Evolutionary conservation across 768 basidiomycete species (phyloP), one percentile per base, ranked within the genome.

Genomic region (Xerocomus potaroensis): DNA sequence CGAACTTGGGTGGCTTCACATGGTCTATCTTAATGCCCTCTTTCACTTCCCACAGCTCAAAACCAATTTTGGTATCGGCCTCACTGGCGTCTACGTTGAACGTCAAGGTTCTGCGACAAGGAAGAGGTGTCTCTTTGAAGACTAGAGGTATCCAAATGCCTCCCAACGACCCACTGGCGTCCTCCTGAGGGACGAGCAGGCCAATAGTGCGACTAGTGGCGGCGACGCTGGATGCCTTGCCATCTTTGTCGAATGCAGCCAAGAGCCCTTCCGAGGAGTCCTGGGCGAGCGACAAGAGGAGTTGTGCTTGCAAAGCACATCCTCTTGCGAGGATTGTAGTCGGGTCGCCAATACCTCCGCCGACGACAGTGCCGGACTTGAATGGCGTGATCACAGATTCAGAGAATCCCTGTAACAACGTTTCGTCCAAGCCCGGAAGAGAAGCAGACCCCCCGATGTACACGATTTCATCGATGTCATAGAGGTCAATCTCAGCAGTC

Each of bases 1-100:
- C 76, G 8, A 67, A 51, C 51, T 74, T 74, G 5, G 73, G 69
- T 3, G 71, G 71, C 41, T 69, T 71, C 19, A 78, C 68, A 57
- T 77, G 81, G 55, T 86, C 84, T 16, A 83, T 61, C 47, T 78
- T 76, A 50, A 88, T 72, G 2, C 75, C 75, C 57, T 89, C 87
- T 43, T 75, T 75, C 15, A 81, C 80, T 61, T 91, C 87, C 85
- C 86, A 88, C 22, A 91, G 67, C 63, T 91, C 89, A 43, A 84
- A 75, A 11, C 76, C 81, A 34, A 87, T 69, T 46, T 49, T 63
- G 12, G 43, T 43, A 12, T 41, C 55, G 59, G 69, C 33, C 56
- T 65, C 43, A 63, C 72, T 21, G 57, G 84, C 63, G 18, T 71
- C 73, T 21, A 82, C 79, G 29, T 83, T 80, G 50, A 89, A 73